Percentiles rank a stretch among this genome's conserved stretches.
Evolutionary conservation across 2,329 filamentous ascomycete genomes (phyloP).

Genomic region (Alternaria solani): DNA sequence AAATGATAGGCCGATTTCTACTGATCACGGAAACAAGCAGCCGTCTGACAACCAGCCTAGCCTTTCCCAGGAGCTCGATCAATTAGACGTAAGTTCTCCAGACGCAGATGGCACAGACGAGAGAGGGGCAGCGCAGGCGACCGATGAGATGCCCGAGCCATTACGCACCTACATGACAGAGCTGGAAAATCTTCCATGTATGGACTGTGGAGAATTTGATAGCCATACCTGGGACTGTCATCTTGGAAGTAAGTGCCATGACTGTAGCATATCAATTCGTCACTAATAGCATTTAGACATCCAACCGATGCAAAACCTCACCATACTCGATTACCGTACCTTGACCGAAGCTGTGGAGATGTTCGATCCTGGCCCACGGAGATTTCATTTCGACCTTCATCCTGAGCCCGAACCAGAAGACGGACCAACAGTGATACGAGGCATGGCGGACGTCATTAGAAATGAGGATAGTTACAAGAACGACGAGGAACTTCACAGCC

Average conservation of each 20-base stretch:
- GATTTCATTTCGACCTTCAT: slow-evolving; percentile 20
- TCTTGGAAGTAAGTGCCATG: slow-evolving; percentile 30
- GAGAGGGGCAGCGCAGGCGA: background rate
- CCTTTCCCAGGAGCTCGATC: too few species aligned
- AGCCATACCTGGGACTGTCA: slow-evolving; percentile 27
- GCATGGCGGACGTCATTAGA: slow-evolving; percentile 29
- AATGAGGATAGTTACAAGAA: slow-evolving; percentile 27
- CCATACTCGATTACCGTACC: slow-evolving; percentile 16
- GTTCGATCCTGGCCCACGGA: slow-evolving; percentile 41
- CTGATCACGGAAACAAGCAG: background rate
- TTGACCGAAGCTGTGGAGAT: slow-evolving; percentile 22
- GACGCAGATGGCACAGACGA: too few species aligned
- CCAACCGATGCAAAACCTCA: slow-evolving; percentile 16
- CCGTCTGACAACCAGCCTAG: background rate
- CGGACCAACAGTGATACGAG: slow-evolving; percentile 3
- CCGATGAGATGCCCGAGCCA: background rate
- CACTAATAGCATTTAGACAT: slow-evolving; percentile 17
- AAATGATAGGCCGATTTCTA: background rate
- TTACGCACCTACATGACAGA: background rate
- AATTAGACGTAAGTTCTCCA: rapidly evolving
- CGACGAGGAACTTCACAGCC: slow-evolving; percentile 20
- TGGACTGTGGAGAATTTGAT: slow-evolving; percentile 33
- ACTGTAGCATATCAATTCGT: background rate
- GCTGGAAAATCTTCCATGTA: slow-evolving; percentile 26
- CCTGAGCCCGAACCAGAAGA: slow-evolving; percentile 17